Evolutionary conservation across 306 rosid species (phyloP).

Genomic region (Cyclanthera cordifolia): DNA sequence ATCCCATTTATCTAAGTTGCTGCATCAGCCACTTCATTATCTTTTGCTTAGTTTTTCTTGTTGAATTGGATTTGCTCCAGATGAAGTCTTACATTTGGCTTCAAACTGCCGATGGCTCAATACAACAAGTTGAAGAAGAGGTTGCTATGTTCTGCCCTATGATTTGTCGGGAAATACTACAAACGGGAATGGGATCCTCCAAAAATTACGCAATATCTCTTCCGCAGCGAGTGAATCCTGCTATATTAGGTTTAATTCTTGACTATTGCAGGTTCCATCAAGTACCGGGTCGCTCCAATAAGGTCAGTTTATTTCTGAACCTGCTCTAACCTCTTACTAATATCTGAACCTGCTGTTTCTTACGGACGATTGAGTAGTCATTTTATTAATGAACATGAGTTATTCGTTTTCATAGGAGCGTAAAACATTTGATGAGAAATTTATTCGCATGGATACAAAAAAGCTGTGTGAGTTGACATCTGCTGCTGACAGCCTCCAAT

Average conservation of each 20-base stretch:
- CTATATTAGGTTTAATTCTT: conserved; percentile 65
- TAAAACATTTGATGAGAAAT: conserved; percentile 59
- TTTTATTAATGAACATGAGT: conserved; percentile 19
- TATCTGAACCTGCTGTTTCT: conserved; percentile 1
- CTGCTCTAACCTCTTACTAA: not conserved
- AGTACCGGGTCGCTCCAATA: conserved; percentile 72
- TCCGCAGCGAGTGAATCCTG: conserved; percentile 73
- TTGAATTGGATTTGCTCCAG: conserved; percentile 30
- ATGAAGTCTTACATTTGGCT: conserved; percentile 87
- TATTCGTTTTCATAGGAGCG: conserved; percentile 46
- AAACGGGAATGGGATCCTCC: conserved; percentile 77
- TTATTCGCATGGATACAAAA: conserved; percentile 65
- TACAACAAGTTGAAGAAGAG: conserved; percentile 86
- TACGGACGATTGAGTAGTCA: conserved; percentile 17
- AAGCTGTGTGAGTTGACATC: conserved; percentile 76
- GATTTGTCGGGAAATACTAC: conserved; percentile 71
- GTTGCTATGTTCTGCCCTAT: conserved; percentile 90
- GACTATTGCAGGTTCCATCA: conserved; percentile 83
- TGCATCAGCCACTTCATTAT: conserved; percentile 6
- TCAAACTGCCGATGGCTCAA: conserved; percentile 76
- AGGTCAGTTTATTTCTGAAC: conserved; percentile 32
- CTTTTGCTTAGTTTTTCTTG: conserved; percentile 11
- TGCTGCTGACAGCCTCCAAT: conserved; percentile 82
- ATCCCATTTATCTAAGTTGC: conserved; percentile 2
- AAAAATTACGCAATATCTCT: conserved; percentile 74